Conservation (phyloP, 371 early-diverging fungal species). For the Chytridiales sp. region DNA sequence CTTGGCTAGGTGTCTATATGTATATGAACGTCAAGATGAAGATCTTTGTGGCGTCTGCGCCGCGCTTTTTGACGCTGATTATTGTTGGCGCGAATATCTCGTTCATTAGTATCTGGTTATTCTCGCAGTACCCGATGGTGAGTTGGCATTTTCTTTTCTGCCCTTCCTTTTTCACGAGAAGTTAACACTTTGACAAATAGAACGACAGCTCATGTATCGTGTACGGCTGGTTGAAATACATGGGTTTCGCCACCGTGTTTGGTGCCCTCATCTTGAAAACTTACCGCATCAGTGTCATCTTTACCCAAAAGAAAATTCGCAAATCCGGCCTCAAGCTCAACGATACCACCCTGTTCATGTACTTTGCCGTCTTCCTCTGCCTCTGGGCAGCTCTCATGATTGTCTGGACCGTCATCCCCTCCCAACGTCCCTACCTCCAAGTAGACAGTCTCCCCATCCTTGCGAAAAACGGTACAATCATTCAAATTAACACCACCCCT, state of each 20-base stretch:
- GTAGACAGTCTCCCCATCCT: constrained; percentile 1
- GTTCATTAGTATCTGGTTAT: background rate
- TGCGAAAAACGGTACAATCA: constrained; percentile 6
- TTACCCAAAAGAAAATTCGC: constrained; percentile 1
- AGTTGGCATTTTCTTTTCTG: too few species aligned
- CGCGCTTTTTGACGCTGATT: background rate
- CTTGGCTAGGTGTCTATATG: too few species aligned
- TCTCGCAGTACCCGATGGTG: background rate
- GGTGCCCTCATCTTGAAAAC: constrained; percentile 13
- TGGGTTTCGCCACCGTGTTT: constrained; percentile 9
- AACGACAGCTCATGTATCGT: background rate
- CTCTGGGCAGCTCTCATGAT: constrained; percentile 10
- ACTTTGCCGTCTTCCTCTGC: constrained; percentile 1
- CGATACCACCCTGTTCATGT: background rate
- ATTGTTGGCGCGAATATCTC: constrained; percentile 1
- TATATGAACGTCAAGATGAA: too few species aligned
- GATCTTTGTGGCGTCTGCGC: background rate
- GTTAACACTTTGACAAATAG: too few species aligned
- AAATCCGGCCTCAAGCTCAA: constrained; percentile 1
- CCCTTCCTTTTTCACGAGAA: too few species aligned
- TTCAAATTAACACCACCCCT: background rate
- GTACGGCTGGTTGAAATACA: constrained; percentile 4
- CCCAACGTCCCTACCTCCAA: constrained; percentile 4
- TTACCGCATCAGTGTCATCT: constrained; percentile 21
- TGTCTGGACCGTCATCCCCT: constrained; percentile 6